Conservation (phyloP, 441 rosid genomes). For the Erysimum pusillum region DNA sequence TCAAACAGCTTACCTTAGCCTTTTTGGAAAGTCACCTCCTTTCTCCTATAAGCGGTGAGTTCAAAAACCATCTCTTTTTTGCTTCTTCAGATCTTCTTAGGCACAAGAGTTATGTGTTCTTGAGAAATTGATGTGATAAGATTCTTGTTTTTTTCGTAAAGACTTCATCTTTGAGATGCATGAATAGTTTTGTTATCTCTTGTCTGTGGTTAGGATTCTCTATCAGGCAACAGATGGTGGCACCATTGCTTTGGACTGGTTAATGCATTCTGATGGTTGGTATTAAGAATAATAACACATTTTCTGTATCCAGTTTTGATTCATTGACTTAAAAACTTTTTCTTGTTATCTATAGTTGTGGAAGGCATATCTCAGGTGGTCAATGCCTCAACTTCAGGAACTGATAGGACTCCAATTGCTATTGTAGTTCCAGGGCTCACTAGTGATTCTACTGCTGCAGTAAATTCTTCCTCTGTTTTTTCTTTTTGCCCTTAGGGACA, state of each 20-base stretch:
- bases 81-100: neutral
- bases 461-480: constrained; percentile 44
- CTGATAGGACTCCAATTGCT: constrained; percentile 70
- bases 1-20: constrained; percentile 71
- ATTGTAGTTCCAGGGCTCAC: constrained; percentile 88
- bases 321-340: neutral
- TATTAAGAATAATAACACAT: neutral
- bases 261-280: constrained; percentile 68
- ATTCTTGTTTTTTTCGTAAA: neutral
- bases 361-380: constrained; percentile 48
- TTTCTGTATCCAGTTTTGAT: neutral
- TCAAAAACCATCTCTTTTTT: constrained; percentile 5
- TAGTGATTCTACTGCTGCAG: constrained; percentile 83
- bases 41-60: constrained; percentile 73
- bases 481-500: neutral
- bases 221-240: constrained; percentile 86
- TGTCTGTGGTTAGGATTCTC: constrained; percentile 55
- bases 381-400: constrained; percentile 50
- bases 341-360: constrained; percentile 48
- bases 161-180: neutral
- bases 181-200: neutral
- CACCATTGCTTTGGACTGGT: constrained; percentile 92
- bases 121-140: neutral
- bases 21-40: constrained; percentile 72
- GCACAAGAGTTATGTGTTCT: neutral